Evolutionary conservation across 2,329 filamentous ascomycete genomes (phyloP), one percentile per base, ranked within the genome.

Genomic region (Trichoderma breve): DNA sequence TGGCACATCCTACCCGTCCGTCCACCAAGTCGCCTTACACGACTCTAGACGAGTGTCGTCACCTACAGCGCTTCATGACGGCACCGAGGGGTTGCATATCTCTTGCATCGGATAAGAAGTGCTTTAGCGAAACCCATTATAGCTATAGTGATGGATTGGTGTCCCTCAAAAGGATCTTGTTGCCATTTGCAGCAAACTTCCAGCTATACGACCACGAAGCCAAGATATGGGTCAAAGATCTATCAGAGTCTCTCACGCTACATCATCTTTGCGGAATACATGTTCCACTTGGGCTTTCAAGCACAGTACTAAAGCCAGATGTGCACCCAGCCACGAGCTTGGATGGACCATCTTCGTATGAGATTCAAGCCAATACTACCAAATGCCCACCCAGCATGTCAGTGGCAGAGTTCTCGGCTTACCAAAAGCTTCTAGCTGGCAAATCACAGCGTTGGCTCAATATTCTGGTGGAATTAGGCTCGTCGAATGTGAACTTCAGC

Each of bases 401-500:
- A 1, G 63, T 83, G 0, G 85, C 89, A 15, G 89, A 91, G 69
- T 90, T 84, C 62, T 80, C 83, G 28, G 83, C 88, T 0, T 85
- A 86, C 65, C 85, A 88, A 71, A 80, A 78, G 0, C 77, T 89
- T 0, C 75, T 87, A 1, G 81, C 83, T 0, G 87, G 87, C 0
- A 81, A 80, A 3, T 75, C 81, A 11, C 79, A 84, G 0, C 82
- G 88, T 0, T 90, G 88, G 88, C 75, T 82, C 0, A 79, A 81
- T 0, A 79, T 90, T 0, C 76, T 88, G 0, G 77, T 82, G 0
- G 88, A 90, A 72, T 73, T 90, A 5, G 86, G 82, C 0, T 84
- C 85, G 0, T 83, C 86, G 0, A 79, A 88, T 72, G 66, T 93
- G 3, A 91, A 92, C 73, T 88, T 92, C 73, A 18, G 78, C 75